A percentile compares a stretch with the other conserved stretches of the same genome.
Conservation (phyloP, 1,284 basidiomycete species). For the Vanrija humicola region DNA sequence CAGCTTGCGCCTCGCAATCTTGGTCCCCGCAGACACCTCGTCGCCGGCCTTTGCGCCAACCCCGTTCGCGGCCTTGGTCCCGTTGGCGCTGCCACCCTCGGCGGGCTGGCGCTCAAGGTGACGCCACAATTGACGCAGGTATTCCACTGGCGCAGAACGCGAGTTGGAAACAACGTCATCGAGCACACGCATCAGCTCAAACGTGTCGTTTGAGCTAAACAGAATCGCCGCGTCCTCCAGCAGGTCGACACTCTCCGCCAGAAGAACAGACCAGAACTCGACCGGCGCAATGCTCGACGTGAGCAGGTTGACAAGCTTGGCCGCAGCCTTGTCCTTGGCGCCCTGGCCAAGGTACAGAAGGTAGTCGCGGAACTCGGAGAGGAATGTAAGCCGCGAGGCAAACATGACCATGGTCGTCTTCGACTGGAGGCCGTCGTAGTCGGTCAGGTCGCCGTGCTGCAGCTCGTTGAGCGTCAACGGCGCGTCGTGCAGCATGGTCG, state of each 20-base stretch:
- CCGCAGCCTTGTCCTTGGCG: slow-evolving; percentile 43
- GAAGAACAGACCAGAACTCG: slow-evolving; percentile 48
- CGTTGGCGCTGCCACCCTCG: background rate
- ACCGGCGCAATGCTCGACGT: slow-evolving; percentile 48
- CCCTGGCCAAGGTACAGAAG: slow-evolving; percentile 46
- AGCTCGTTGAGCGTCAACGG: slow-evolving; percentile 27
- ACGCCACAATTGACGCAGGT: slow-evolving; percentile 31
- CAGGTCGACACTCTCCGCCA: slow-evolving; percentile 48
- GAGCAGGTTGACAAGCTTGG: slow-evolving; percentile 46
- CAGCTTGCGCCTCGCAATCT: slow-evolving; percentile 41
- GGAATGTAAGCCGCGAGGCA: slow-evolving; percentile 48
- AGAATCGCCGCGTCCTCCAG: slow-evolving; percentile 49
- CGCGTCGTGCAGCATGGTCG: slow-evolving; percentile 34
- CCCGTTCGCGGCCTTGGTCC: background rate
- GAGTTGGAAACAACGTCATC: slow-evolving; percentile 47
- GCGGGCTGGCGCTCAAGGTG: slow-evolving; percentile 17
- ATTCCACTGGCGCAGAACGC: slow-evolving; percentile 35
- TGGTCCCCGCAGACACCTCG: slow-evolving; percentile 11
- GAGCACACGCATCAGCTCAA: slow-evolving; percentile 50
- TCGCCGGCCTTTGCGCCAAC: slow-evolving; percentile 1
- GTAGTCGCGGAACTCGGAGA: slow-evolving; percentile 52
- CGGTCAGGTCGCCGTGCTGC: slow-evolving; percentile 2
- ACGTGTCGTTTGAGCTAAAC: slow-evolving; percentile 46
- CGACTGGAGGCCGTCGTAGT: background rate
- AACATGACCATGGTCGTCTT: slow-evolving; percentile 23